These are phyloP conservation scores for Heteromeles arbutifolia DNA, from an alignment of 306 rosid species.

Conservation along the genomic window DNA sequence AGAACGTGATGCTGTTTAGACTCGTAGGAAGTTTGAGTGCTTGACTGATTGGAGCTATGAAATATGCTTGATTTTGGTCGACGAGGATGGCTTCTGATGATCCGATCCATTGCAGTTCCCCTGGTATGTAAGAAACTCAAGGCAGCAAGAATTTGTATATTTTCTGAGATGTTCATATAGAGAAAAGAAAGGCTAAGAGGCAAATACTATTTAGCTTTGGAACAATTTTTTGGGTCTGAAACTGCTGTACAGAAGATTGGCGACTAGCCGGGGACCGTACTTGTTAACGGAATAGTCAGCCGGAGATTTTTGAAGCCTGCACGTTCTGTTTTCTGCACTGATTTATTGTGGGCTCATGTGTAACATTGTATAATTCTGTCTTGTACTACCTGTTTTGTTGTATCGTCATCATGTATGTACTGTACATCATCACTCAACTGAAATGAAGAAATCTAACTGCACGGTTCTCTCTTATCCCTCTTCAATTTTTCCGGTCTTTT, in stretches of 20 bases:
- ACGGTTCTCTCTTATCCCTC: neutral
- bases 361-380: constrained; percentile 24
- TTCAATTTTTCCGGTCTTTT: neutral
- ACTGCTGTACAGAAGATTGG: constrained; percentile 47
- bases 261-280: constrained; percentile 25
- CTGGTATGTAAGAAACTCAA: constrained; percentile 18
- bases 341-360: constrained; percentile 30
- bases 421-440: constrained; percentile 26
- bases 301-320: constrained; percentile 21
- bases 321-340: constrained; percentile 19
- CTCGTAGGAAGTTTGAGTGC: constrained; percentile 23
- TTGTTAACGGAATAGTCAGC: constrained; percentile 20
- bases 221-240: constrained; percentile 16
- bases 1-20: constrained; percentile 26
- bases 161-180: constrained; percentile 35
- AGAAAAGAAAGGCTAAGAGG: constrained; percentile 19
- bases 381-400: constrained; percentile 14
- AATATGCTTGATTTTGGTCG: neutral
- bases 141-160: constrained; percentile 39
- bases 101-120: constrained; percentile 19
- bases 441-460: constrained; percentile 27
- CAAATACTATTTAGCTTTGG: constrained; percentile 1
- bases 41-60: constrained; percentile 26
- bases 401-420: neutral
- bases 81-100: constrained; percentile 20